Base-by-base conservation (phyloP, 495 filamentous ascomycete species). In the Penicillium fimorum region DNA sequence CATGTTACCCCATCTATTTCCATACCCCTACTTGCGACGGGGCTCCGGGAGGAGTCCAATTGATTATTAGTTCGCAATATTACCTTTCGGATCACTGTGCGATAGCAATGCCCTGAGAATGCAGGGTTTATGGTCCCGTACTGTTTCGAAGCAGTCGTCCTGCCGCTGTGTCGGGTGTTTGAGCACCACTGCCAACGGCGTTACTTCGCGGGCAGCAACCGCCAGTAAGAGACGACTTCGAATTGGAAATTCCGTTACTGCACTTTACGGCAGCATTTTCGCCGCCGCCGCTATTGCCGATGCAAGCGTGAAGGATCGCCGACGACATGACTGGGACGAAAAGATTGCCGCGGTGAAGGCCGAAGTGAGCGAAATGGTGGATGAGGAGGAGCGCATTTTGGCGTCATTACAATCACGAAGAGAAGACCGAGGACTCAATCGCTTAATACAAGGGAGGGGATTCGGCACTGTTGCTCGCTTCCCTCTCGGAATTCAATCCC, bases 81-180 rank as follows among this genome's bases (percentile, higher is more conserved):
- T 18, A 20, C 27, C 20, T 12, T 42, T 30, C 32, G 24, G 18
- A 55, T 47, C 29, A 15, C 44, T 35, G 48, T 8, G 22, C 27
- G 20, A 56, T 47, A 62, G 70, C 64, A 56, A 77, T 75, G 74
- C 45, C 60, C 53, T 56, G 70, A 76, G 67, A 72, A 92, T 92
- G 89, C 84, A 86, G 68, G 78, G 78, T 53, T 64, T 90, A 58
- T 88, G 84, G 84, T 87, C 85, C 72, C 86, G 85, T 69, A 79
- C 82, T 73, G 82, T 79, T 64, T 80, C 79, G 75, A 75, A 76
- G 64, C 81, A 81, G 71, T 79, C 82, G 48, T 66, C 64, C 60
- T 89, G 87, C 74, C 79, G 77, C 59, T 90, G 85, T 71, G 79
- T 82, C 53, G 74, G 84, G 53, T 89, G 87, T 69, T 56, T 84